Percentiles rank a stretch among this genome's conserved stretches.
Conservation (phyloP, 306 rosid species). For the Potentilla sterilis region DNA sequence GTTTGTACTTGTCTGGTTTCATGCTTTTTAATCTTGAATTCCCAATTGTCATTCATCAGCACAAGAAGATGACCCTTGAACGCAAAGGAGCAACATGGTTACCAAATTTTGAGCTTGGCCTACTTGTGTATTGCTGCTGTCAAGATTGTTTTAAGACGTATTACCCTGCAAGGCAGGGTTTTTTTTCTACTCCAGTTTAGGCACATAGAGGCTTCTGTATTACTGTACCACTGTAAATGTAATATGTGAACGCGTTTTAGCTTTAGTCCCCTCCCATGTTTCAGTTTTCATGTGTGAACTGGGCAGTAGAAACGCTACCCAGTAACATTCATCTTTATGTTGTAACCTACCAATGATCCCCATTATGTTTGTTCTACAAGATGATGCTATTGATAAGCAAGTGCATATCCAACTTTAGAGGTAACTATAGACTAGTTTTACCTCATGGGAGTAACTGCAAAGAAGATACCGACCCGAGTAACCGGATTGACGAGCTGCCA, state of each 20-base stretch:
- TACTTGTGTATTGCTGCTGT: slow-evolving; percentile 10
- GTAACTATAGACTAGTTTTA: too few relatives aligned
- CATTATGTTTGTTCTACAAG: background rate
- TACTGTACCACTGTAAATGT: slow-evolving; percentile 49
- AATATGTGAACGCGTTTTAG: slow-evolving; percentile 18
- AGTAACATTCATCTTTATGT: background rate
- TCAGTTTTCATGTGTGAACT: slow-evolving; percentile 27
- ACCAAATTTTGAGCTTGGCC: slow-evolving; percentile 25
- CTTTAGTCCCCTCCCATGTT: slow-evolving; percentile 26
- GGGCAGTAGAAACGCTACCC: slow-evolving; percentile 14
- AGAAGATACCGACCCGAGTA: too few relatives aligned
- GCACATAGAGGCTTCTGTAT: slow-evolving; percentile 11
- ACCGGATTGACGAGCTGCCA: too few relatives aligned
- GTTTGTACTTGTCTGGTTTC: background rate
- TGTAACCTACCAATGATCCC: slow-evolving; percentile 6
- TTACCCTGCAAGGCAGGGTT: background rate
- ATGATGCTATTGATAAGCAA: background rate
- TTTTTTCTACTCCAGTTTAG: slow-evolving; percentile 7
- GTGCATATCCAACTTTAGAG: too few relatives aligned
- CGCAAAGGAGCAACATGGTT: slow-evolving; percentile 5
- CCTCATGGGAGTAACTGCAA: too few relatives aligned
- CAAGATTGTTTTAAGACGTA: slow-evolving; percentile 2
- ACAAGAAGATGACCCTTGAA: slow-evolving; percentile 93
- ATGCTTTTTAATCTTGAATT: background rate
- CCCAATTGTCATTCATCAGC: slow-evolving; percentile 44